A percentile compares a stretch with the other conserved stretches of the same genome.
Evolutionary conservation across 2,329 filamentous ascomycete species (phyloP).

Genomic region (Coleophoma cylindrospora): DNA sequence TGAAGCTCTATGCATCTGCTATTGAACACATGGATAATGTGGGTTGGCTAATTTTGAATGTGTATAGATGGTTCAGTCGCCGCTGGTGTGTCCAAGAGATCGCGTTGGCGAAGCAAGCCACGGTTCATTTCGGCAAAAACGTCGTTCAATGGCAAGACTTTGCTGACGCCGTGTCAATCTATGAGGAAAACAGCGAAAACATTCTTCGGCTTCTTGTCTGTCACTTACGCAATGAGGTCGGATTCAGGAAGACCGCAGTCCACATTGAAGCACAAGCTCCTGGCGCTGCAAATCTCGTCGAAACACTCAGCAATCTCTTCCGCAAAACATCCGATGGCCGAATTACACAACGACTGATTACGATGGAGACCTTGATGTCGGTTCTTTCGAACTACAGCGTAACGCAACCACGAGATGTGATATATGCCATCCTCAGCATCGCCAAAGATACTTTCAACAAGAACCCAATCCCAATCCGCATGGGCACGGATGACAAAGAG

Average conservation of each 20-base stretch:
- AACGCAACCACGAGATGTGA: constrained; percentile 20
- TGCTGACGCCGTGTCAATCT: constrained; percentile 10
- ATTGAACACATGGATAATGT: no score
- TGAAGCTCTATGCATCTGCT: no score
- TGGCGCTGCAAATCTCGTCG: constrained; percentile 5
- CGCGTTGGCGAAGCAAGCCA: not conserved
- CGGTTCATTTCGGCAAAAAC: constrained; percentile 23
- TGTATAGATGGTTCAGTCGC: constrained; percentile 2
- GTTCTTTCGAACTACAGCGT: constrained; percentile 14
- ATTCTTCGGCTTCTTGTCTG: not conserved
- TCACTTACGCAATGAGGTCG: not conserved
- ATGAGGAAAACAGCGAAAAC: not conserved
- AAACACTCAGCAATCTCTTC: constrained; percentile 14
- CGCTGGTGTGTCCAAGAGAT: constrained; percentile 4
- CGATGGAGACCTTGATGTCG: constrained; percentile 18
- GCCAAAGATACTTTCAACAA: constrained; percentile 10
- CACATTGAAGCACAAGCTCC: constrained; percentile 3
- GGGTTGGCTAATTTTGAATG: no score
- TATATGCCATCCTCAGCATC: constrained; percentile 18
- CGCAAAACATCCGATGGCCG: constrained; percentile 4
- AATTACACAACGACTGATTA: not conserved
- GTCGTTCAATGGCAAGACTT: constrained; percentile 16
- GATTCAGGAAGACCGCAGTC: not conserved
- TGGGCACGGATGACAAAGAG: not conserved
- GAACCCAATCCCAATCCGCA: not conserved